phyloP scores from a whole-genome alignment of 805 yeast species.

The Hemisphaericaspora nanyangensis region DNA sequence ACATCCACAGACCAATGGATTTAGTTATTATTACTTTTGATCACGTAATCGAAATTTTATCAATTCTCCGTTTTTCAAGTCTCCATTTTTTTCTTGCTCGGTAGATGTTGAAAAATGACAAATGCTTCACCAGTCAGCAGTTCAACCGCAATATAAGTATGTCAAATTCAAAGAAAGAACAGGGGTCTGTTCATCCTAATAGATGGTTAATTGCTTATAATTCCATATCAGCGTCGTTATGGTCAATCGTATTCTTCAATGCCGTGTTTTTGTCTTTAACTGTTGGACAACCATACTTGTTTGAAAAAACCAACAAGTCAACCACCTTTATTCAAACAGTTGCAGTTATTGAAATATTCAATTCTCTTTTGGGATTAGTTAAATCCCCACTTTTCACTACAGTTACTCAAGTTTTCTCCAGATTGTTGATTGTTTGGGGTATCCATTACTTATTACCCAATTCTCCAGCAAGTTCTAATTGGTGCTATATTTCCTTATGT shows the following conservation, averaged over 20 bases:
- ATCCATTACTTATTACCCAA: conserved; percentile 72
- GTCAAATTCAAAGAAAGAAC: no score
- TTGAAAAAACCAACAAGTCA: conserved; percentile 52
- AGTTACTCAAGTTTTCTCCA: conserved; percentile 79
- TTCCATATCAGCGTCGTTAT: conserved; percentile 38
- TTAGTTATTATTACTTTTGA: no score
- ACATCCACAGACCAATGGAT: no score
- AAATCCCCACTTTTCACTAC: conserved; percentile 84
- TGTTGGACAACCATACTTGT: conserved; percentile 65
- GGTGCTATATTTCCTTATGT: conserved; percentile 64
- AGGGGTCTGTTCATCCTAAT: conserved; percentile 21
- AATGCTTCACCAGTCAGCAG: no score
- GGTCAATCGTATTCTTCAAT: conserved; percentile 40
- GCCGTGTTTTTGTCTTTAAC: conserved; percentile 28
- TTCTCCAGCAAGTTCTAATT: conserved; percentile 56
- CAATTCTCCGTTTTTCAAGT: no score
- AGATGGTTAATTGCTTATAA: conserved; percentile 41
- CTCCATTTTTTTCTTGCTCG: no score
- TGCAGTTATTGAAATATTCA: conserved; percentile 78
- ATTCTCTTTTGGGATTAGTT: conserved; percentile 75
- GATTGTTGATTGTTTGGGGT: conserved; percentile 80
- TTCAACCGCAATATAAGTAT: no score
- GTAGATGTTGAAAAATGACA: no score
- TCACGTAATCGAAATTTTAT: no score
- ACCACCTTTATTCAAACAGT: conserved; percentile 69